Evolutionary conservation across 2,329 filamentous ascomycete species (phyloP).

Genomic region (Colletotrichum musicola): DNA sequence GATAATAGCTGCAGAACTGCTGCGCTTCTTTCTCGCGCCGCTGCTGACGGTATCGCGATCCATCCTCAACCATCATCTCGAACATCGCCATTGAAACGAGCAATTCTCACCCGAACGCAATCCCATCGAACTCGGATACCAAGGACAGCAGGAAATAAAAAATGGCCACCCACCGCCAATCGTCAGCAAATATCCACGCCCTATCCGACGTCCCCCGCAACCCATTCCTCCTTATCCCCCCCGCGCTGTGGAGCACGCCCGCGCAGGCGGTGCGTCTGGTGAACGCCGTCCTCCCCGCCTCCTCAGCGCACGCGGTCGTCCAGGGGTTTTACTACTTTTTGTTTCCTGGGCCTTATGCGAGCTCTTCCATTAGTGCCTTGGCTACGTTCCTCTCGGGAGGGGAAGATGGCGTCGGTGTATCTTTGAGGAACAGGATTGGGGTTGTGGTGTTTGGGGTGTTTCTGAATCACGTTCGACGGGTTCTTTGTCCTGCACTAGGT

Average conservation of each 20-base stretch:
- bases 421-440: constrained; percentile 40
- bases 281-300: background rate
- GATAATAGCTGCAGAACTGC: no score
- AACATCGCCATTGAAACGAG: no score
- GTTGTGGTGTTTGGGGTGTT: constrained; percentile 51
- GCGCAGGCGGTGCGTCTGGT: background rate
- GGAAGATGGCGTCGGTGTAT: background rate
- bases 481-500: constrained; percentile 47
- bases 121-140: no score
- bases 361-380: background rate
- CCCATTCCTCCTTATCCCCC: background rate
- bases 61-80: no score
- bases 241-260: background rate
- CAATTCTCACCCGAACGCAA: no score
- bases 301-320: background rate
- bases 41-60: no score
- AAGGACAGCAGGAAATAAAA: no score
- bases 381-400: background rate
- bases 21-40: background rate
- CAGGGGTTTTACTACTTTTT: background rate
- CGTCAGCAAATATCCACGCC: no score
- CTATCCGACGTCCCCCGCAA: background rate
- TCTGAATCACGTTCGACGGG: constrained; percentile 53
- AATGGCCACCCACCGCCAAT: background rate
- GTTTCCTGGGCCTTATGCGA: background rate